These are phyloP conservation scores for Glycine soja DNA, from an alignment of 306 rosid genomes.

Conservation along the genomic window DNA sequence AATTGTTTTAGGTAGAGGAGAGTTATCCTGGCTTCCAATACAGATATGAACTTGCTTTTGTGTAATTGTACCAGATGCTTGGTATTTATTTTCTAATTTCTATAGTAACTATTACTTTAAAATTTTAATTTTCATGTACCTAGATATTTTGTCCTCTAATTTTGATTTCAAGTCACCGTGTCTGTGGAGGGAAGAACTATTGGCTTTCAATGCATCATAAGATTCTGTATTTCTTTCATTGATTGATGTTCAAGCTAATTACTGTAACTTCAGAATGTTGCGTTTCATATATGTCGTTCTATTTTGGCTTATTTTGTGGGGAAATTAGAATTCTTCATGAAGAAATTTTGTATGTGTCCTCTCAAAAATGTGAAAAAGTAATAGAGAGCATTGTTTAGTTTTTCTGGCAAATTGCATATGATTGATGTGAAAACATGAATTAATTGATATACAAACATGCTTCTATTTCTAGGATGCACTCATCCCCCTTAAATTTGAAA, in stretches of 20 bases:
- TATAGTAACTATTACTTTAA: slow-evolving; percentile 12
- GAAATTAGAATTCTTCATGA: slow-evolving; percentile 5
- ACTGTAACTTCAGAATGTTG: slow-evolving; percentile 7
- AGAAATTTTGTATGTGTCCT: not conserved
- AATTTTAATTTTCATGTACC: slow-evolving; percentile 1
- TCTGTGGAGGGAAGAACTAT: not conserved
- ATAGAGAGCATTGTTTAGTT: slow-evolving; percentile 17
- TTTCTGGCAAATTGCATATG: slow-evolving; percentile 19
- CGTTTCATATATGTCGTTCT: slow-evolving; percentile 21
- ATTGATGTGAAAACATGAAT: not conserved
- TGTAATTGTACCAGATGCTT: not conserved
- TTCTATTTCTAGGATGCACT: not conserved
- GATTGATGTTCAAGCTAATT: slow-evolving; percentile 11
- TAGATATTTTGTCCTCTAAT: not conserved
- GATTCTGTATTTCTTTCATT: not conserved
- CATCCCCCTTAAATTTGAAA: slow-evolving; percentile 21
- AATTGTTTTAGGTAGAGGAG: not conserved
- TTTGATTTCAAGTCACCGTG: slow-evolving; percentile 21
- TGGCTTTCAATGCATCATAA: slow-evolving; percentile 20
- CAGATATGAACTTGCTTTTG: not conserved
- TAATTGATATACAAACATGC: not conserved
- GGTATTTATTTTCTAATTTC: slow-evolving; percentile 15
- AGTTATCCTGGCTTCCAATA: not conserved
- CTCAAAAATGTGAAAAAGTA: slow-evolving; percentile 6
- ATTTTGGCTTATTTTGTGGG: not conserved